Conservation (phyloP, 2,329 filamentous ascomycete species). For the Trichoderma arundinaceum region DNA sequence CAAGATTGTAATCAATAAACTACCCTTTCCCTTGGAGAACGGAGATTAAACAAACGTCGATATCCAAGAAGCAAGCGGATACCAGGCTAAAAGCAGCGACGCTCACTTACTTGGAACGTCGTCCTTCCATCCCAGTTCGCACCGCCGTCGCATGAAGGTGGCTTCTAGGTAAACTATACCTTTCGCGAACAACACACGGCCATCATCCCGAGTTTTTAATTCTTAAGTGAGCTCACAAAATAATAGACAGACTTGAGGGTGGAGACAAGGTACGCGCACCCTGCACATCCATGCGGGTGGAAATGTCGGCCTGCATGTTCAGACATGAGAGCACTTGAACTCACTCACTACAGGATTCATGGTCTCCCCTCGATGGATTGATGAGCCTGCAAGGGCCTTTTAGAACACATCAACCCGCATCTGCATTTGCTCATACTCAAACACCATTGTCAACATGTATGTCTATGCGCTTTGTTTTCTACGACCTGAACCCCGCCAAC, state of each 20-base stretch:
- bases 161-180: conserved; percentile 11
- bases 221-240: not conserved
- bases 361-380: conserved; percentile 31
- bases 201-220: not conserved
- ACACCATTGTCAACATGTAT: conserved; percentile 18
- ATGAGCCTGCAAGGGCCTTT: conserved; percentile 32
- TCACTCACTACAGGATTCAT: conserved; percentile 28
- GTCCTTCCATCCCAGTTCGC: not conserved
- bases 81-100: conserved; percentile 24
- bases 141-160: conserved; percentile 21
- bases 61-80: not conserved
- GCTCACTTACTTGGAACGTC: not conserved
- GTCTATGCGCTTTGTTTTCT: not conserved
- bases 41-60: not conserved
- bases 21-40: not conserved
- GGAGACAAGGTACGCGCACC: conserved; percentile 3
- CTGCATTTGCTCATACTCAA: not conserved
- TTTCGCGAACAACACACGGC: not conserved
- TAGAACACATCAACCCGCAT: not conserved
- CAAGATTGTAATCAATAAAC: too few relatives aligned
- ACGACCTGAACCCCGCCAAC: not conserved
- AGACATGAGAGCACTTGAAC: not conserved
- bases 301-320: not conserved
- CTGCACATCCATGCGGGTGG: not conserved
- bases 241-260: not conserved